Evolutionary conservation across 176 grass and related monocot genomes (phyloP), one percentile per base, ranked within the genome.

Genomic region (Miscanthus lutarioriparius): DNA sequence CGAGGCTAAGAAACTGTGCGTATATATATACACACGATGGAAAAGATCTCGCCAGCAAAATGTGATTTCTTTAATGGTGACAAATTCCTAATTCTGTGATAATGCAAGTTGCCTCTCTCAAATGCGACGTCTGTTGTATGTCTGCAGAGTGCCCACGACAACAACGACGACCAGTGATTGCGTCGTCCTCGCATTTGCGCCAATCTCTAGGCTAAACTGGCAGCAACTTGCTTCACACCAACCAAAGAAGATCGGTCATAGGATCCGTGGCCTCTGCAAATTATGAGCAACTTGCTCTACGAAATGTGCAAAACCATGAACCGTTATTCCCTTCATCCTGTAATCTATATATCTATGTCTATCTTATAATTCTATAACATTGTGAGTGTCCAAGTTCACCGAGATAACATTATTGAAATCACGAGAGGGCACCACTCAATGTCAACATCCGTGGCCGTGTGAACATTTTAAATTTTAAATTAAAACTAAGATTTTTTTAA

Each of bases 51-150:
- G 47, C 15, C 47, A 49, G 13, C 47, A 6, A n/a, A 39, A 41
- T 41, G 8, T 39, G 10, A 7, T 45, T 44, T 45, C 2, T 14
- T 26, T 8, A 45, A 8, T 0, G 40, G 2, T 23, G 37, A 72
- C 49, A 8, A 54, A 22, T 54, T 54, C 51, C 49, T 2, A 54
- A 22, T 54, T 54, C 51, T 54, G 19, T 77, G 19, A 35, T 26
- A 17, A 9, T 7, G 1, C 82, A 80, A 85, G 7, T 89, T 75
- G 14, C 37, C n/a, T 6, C n/a, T 6, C 19, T 32, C 49, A 85
- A 48, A 89, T 89, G 82, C 19, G 77, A 33, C 71, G 71, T 43
- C 77, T 64, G 87, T 81, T 89, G 82, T 70, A 70, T 3, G 77
- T 64, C 49, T 5, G 45, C 45, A 16, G 16, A 48, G 45, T 48